These are phyloP conservation scores for Phytopythium aichiense DNA, from an alignment of 352 stramenopile species.

Conservation along the genomic window DNA sequence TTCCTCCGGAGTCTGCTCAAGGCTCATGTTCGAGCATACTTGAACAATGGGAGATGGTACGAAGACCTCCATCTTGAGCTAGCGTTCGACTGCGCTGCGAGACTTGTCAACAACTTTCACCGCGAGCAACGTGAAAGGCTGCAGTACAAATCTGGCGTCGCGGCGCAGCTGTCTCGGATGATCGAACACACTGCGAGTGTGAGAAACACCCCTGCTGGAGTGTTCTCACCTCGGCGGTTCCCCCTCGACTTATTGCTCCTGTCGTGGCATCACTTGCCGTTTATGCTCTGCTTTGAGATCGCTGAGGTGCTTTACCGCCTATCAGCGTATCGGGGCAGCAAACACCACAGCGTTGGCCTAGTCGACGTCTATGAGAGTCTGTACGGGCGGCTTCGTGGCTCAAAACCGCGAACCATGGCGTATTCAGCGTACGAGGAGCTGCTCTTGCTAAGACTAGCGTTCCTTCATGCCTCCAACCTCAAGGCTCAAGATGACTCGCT, in stretches of 20 bases:
- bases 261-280: conserved; percentile 55
- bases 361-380: conserved; percentile 60
- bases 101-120: conserved; percentile 37
- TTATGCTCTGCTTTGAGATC: conserved; percentile 58
- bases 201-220: background rate
- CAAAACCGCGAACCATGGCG: conserved; percentile 16
- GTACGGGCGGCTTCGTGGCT: conserved; percentile 37
- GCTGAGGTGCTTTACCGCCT: conserved; percentile 50
- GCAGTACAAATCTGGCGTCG: background rate
- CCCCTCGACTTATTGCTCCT: conserved; percentile 30
- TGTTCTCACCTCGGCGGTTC: background rate
- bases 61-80: conserved; percentile 36
- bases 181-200: background rate
- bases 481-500: conserved; percentile 8
- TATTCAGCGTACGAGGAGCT: conserved; percentile 53
- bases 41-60: conserved; percentile 16
- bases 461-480: conserved; percentile 39
- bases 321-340: conserved; percentile 9
- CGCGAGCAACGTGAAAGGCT: conserved; percentile 8
- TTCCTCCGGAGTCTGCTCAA: conserved; percentile 46
- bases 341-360: conserved; percentile 8
- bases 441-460: conserved; percentile 42
- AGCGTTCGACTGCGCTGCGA: conserved; percentile 19
- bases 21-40: conserved; percentile 44
- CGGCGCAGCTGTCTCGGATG: conserved; percentile 4